Conservation (phyloP, 345 rosid genomes). For the Raphanus sativus region DNA sequence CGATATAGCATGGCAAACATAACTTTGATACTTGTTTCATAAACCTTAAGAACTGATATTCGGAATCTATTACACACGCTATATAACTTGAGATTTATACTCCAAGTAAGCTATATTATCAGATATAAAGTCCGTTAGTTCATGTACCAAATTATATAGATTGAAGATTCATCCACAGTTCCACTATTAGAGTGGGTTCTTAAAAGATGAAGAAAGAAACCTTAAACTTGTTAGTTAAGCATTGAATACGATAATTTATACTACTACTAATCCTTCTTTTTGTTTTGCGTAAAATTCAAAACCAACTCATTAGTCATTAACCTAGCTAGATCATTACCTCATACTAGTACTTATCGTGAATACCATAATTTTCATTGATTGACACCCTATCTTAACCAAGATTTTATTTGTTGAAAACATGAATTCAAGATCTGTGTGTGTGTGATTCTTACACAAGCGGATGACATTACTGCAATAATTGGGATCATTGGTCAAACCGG, state of each 20-base stretch:
- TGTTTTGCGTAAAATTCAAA: slow-evolving; percentile 25
- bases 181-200: not conserved
- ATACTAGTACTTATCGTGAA: not conserved
- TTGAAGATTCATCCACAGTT: slow-evolving; percentile 8
- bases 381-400: not conserved
- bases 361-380: slow-evolving; percentile 4
- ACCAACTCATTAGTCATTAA: slow-evolving; percentile 15
- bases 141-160: not conserved
- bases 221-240: slow-evolving; percentile 29
- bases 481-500: slow-evolving; percentile 28
- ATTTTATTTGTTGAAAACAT: not conserved
- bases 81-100: not conserved
- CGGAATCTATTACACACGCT: not conserved
- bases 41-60: not conserved
- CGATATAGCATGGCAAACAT: not conserved
- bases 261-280: slow-evolving; percentile 11
- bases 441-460: not conserved
- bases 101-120: not conserved
- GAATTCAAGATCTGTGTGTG: not conserved
- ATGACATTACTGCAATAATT: slow-evolving; percentile 15
- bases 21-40: not conserved
- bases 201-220: slow-evolving; percentile 4
- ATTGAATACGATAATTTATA: slow-evolving; percentile 11
- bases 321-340: not conserved
- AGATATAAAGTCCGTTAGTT: not conserved